Evolutionary conservation across 352 stramenopile genomes (phyloP), one percentile per base, ranked within the genome.

Genomic region (Salisapilia sapeloensis): DNA sequence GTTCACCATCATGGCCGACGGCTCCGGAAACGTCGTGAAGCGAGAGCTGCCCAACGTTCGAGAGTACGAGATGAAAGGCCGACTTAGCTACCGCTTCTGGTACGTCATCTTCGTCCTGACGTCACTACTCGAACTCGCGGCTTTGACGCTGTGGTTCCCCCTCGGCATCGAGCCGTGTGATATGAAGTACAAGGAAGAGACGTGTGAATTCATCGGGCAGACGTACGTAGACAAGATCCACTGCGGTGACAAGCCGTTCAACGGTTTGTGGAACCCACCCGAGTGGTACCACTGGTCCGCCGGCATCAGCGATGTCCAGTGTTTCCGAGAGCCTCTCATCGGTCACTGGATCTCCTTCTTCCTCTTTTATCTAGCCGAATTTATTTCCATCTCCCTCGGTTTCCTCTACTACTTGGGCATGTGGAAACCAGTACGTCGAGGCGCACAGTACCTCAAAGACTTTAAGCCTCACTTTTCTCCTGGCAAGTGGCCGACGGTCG

Each of bases 1-100:
- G 46, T 65, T 66, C 33, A 81, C 64, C 14, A 56, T 84, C 50
- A 81, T 84, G 63, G 75, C 60, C 6, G 46, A 55, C 1, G 67
- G 65, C 1, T 70, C 50, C 2, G 67, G 67, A 10, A 84, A 81
- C 40, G 64, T 84, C 13, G 57, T 84, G 25, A 77, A 81, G 51
- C 48, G 67, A n/a, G 59, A 84, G 23, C 45, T 84, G n/a, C 64
- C 67, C 28, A 83, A 83, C 42, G 67, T 83, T 12, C 67, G 67
- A 11, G 54, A 69, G 31, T 83, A 83, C 46, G 51, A 64, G 29
- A 83, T 83, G 67, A 83, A 83, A 29, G 67, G 67, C 4, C 61
- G 61, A 9, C 63, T 37, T 22, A 80, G 56, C 17, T 83, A 83
- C 42, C 61, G 63, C 16, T 56, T 81, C 27, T 77, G 56, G 46